Evolutionary conservation across 257 asterid genomes (phyloP).

Genomic region (Plantago ovata): DNA sequence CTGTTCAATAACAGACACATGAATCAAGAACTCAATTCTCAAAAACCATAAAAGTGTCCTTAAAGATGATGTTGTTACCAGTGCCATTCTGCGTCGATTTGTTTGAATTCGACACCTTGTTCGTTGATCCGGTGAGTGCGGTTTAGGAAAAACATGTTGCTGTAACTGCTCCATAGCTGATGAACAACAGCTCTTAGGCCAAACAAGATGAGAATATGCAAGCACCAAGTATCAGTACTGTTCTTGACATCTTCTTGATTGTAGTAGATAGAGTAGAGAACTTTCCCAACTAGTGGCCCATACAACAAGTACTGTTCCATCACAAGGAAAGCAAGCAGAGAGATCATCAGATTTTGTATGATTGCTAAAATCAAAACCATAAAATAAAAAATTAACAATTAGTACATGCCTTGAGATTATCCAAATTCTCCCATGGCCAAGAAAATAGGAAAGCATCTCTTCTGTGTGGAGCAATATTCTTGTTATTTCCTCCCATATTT

Average conservation of each 20-base stretch:
- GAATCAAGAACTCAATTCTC: constrained; percentile 15
- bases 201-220: constrained; percentile 63
- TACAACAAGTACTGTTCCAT: constrained; percentile 55
- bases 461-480: constrained; percentile 22
- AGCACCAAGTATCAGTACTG: constrained; percentile 39
- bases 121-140: constrained; percentile 46
- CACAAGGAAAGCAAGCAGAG: neutral
- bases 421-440: constrained; percentile 88
- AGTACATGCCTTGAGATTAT: constrained; percentile 56
- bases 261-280: constrained; percentile 34
- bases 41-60: neutral
- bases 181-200: constrained; percentile 53
- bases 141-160: constrained; percentile 49
- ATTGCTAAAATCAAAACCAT: neutral
- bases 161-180: constrained; percentile 62
- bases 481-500: constrained; percentile 28
- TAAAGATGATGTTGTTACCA: constrained; percentile 39
- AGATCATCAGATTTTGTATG: constrained; percentile 16
- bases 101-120: constrained; percentile 66
- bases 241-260: constrained; percentile 33
- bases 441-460: constrained; percentile 56
- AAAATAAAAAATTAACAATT: neutral
- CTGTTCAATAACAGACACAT: constrained; percentile 33
- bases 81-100: constrained; percentile 86
- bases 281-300: constrained; percentile 66